A percentile compares a stretch with the other conserved stretches of the same genome.
Evolutionary conservation across 2,329 filamentous ascomycete genomes (phyloP).

Genomic region (Neonectria hederae): DNA sequence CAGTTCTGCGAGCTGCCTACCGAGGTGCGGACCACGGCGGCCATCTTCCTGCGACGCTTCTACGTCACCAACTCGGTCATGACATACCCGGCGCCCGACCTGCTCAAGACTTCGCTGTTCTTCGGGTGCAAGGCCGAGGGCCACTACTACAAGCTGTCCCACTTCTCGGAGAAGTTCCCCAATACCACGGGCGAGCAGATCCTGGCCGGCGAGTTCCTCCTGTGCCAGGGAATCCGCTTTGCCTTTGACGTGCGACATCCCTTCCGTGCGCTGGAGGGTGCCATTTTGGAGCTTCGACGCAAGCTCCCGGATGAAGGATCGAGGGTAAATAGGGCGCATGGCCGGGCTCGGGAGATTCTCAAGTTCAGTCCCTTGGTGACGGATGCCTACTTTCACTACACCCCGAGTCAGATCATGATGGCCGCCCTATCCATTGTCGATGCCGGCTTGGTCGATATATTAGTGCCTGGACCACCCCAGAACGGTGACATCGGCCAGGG

Average conservation of each 20-base stretch:
- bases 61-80: conserved; percentile 96
- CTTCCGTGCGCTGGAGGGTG: conserved; percentile 86
- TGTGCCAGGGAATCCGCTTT: conserved; percentile 92
- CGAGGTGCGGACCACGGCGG: conserved; percentile 72
- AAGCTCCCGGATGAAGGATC: conserved; percentile 68
- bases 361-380: conserved; percentile 86
- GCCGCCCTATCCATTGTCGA: conserved; percentile 82
- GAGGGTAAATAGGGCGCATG: conserved; percentile 70
- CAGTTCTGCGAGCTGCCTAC: conserved; percentile 62
- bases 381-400: conserved; percentile 97
- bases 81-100: conserved; percentile 91
- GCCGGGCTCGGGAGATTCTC: conserved; percentile 76
- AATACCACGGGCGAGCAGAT: conserved; percentile 82
- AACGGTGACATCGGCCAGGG: conserved; percentile 43
- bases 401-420: conserved; percentile 93
- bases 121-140: conserved; percentile 94
- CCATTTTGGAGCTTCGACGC: conserved; percentile 81
- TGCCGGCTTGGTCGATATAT: conserved; percentile 62
- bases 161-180: conserved; percentile 75
- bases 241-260: conserved; percentile 94
- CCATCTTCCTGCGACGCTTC: conserved; percentile 91
- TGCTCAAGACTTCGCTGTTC: conserved; percentile 90
- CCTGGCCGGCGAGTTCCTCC: conserved; percentile 88
- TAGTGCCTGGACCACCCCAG: conserved; percentile 53
- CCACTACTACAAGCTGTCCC: conserved; percentile 71